phyloP scores from a whole-genome alignment of 2,329 filamentous ascomycete species.

The Sclerotinia sclerotiorum region DNA sequence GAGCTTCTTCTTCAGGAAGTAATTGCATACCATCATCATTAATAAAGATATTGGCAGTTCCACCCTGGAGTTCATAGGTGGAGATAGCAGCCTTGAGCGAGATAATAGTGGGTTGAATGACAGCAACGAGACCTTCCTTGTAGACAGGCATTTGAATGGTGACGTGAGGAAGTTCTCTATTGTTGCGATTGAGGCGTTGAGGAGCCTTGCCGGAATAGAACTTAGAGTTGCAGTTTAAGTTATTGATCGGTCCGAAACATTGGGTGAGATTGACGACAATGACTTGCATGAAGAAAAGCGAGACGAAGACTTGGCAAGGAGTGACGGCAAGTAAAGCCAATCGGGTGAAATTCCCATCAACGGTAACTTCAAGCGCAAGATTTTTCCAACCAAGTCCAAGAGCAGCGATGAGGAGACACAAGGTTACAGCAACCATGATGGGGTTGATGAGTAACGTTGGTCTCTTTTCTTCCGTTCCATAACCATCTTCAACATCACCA shows the following conservation, averaged over 20 bases:
- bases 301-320: slow-evolving; percentile 56
- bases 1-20: slow-evolving; percentile 60
- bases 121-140: slow-evolving; percentile 74
- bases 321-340: slow-evolving; percentile 52
- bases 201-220: slow-evolving; percentile 42
- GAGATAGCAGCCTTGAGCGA: slow-evolving; percentile 77
- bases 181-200: slow-evolving; percentile 43
- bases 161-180: slow-evolving; percentile 61
- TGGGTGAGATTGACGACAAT: slow-evolving; percentile 52
- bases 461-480: slow-evolving; percentile 39
- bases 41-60: slow-evolving; percentile 73
- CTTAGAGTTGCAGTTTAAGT: slow-evolving; percentile 48
- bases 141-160: slow-evolving; percentile 88
- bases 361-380: slow-evolving; percentile 54
- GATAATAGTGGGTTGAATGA: slow-evolving; percentile 74
- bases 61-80: slow-evolving; percentile 73
- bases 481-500: slow-evolving; percentile 13
- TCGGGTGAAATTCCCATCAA: slow-evolving; percentile 54
- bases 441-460: slow-evolving; percentile 56
- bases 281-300: slow-evolving; percentile 51
- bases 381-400: slow-evolving; percentile 57
- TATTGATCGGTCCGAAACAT: slow-evolving; percentile 51
- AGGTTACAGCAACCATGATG: slow-evolving; percentile 52
- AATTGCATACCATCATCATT: slow-evolving; percentile 75
- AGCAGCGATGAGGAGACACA: slow-evolving; percentile 53